phyloP scores from a whole-genome alignment of 208 protist species.

The Wallacemonas rigidus region DNA sequence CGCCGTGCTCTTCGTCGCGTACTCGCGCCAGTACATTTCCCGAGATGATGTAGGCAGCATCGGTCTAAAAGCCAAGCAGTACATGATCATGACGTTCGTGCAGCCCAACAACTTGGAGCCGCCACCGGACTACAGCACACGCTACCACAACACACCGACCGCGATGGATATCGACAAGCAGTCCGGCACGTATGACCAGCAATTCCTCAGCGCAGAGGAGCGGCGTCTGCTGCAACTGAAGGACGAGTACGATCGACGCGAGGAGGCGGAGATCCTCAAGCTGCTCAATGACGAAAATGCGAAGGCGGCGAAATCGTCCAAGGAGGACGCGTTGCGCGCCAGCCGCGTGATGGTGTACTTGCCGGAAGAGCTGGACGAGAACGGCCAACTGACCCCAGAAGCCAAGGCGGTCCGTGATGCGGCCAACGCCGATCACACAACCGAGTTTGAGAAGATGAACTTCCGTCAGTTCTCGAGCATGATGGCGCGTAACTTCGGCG shows the following conservation, averaged over 20 bases:
- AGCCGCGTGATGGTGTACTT: conserved; percentile 68
- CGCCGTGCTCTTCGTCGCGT: conserved; percentile 59
- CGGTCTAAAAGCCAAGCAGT: conserved; percentile 55
- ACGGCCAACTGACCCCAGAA: conserved; percentile 24
- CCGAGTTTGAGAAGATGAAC: conserved; percentile 50
- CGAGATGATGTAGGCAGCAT: conserved; percentile 63
- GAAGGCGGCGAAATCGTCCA: conserved; percentile 15
- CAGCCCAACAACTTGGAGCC: conserved; percentile 82
- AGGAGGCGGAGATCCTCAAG: conserved; percentile 69
- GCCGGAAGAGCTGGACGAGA: conserved; percentile 45
- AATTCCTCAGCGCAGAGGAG: conserved; percentile 31
- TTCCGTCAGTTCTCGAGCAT: conserved; percentile 63
- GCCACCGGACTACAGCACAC: conserved; percentile 76
- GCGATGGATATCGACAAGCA: conserved; percentile 71
- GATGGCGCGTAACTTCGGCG: conserved; percentile 76
- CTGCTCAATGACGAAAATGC: conserved; percentile 86
- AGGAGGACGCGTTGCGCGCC: conserved; percentile 25
- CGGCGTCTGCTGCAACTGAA: conserved; percentile 36
- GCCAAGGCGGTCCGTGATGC: conserved; percentile 4
- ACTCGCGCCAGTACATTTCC: conserved; percentile 53
- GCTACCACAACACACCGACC: conserved; percentile 79
- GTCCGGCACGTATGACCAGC: conserved; percentile 39
- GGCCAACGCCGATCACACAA: conserved; percentile 14
- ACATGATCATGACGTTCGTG: conserved; percentile 73
- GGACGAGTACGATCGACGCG: conserved; percentile 43